Conservation (phyloP, 345 rosid genomes). For the Salix arbutifolia region DNA sequence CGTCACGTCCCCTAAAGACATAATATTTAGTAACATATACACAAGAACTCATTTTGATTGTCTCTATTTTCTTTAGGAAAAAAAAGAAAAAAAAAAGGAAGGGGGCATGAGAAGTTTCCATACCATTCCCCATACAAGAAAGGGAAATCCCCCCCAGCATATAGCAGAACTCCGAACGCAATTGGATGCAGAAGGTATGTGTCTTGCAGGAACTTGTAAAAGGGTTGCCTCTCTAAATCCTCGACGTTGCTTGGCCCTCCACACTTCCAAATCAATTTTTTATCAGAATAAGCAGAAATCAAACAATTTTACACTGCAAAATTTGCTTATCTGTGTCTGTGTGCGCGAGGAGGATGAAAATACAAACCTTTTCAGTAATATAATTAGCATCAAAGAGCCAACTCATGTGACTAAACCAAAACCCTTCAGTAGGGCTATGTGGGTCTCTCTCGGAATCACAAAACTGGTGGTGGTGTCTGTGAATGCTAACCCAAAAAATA, state of each 20-base stretch:
- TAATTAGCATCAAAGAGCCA: conserved; percentile 75
- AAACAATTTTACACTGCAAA: not conserved
- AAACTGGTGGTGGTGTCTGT: conserved; percentile 83
- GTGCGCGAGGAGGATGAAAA: not conserved
- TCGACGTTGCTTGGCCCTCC: conserved; percentile 75
- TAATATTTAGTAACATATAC: too few species aligned
- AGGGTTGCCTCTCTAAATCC: conserved; percentile 78
- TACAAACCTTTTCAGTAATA: conserved; percentile 48
- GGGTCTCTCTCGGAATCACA: conserved; percentile 87
- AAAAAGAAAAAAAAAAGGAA: not conserved
- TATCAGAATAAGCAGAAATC: conserved; percentile 3
- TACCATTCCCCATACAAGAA: conserved; percentile 96
- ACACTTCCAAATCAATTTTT: conserved; percentile 41
- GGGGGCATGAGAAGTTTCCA: conserved; percentile 6
- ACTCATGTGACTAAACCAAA: conserved; percentile 85
- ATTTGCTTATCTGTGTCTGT: not conserved
- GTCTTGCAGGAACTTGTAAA: conserved; percentile 56
- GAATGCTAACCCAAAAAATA: conserved; percentile 93
- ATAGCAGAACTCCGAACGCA: conserved; percentile 52
- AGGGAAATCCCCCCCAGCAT: conserved; percentile 71
- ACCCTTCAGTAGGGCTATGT: conserved; percentile 87
- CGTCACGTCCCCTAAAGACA: too few species aligned
- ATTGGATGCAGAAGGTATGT: conserved; percentile 73
- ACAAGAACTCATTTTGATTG: too few species aligned
- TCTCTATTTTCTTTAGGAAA: too few species aligned